Evolutionary conservation across 163 green algal species (phyloP).

Genomic region (Volvox carteri): DNA sequence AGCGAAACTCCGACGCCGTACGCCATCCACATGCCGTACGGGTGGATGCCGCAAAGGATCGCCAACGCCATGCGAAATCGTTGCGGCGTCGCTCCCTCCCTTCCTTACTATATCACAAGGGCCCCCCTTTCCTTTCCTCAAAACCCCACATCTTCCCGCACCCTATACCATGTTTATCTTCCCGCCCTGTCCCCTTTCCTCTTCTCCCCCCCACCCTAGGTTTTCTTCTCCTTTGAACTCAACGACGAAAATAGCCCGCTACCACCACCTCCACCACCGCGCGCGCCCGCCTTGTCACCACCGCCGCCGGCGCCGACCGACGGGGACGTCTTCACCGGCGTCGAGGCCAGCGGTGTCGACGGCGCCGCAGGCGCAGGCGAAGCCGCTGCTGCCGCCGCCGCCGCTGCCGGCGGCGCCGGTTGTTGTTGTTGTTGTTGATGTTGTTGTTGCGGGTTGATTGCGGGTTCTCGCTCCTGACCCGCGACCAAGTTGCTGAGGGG

Average conservation of each 20-base stretch:
- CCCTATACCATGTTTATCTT: no score
- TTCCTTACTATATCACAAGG: no score
- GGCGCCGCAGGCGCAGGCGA: neutral
- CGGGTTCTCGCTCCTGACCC: neutral
- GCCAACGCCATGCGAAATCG: no score
- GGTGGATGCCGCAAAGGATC: no score
- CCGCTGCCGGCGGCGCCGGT: neutral
- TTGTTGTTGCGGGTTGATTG: neutral
- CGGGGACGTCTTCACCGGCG: neutral
- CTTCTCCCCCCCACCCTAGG: no score
- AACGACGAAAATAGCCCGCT: neutral
- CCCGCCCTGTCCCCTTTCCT: no score
- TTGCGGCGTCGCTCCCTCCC: no score
- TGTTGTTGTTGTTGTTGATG: neutral
- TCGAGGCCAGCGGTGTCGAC: neutral
- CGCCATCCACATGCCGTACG: no score
- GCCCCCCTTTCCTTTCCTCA: no score
- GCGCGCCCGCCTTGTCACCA: neutral
- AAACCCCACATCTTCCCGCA: no score
- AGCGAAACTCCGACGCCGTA: no score
- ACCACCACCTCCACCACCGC: neutral
- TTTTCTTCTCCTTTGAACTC: no score
- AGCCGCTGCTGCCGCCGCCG: neutral
- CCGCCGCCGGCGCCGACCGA: neutral
- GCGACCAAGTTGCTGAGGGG: constrained; percentile 25